These are phyloP conservation scores for Phyllosticta citribraziliensis DNA, from an alignment of 2,329 filamentous ascomycete species.

Conservation along the genomic window DNA sequence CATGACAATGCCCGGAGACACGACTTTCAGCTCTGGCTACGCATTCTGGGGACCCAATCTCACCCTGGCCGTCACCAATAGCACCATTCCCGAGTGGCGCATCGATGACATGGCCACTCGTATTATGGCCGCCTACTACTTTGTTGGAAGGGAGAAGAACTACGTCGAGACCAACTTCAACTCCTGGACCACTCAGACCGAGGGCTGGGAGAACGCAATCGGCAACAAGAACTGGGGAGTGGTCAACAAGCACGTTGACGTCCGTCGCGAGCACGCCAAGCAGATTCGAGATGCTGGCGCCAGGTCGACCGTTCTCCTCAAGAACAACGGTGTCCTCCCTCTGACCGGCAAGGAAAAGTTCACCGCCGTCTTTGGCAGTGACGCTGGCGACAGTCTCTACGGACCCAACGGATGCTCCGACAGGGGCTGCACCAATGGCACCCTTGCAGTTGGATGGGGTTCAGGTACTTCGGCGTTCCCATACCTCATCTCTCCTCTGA, in stretches of 20 bases:
- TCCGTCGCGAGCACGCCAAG: conserved; percentile 61
- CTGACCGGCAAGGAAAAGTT: conserved; percentile 36
- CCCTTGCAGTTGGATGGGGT: conserved; percentile 39
- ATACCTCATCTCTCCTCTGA: conserved; percentile 55
- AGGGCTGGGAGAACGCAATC: conserved; percentile 56
- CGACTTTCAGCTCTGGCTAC: conserved; percentile 59
- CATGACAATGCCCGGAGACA: conserved; percentile 86
- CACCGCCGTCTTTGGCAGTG: conserved; percentile 41
- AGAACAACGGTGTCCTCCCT: conserved; percentile 43
- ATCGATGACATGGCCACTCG: conserved; percentile 87
- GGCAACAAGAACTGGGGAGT: conserved; percentile 53
- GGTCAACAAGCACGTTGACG: conserved; percentile 73
- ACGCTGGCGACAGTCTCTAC: conserved; percentile 35
- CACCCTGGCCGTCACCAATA: conserved; percentile 79
- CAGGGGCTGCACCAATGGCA: conserved; percentile 36
- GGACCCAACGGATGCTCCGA: conserved; percentile 41
- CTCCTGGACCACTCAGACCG: conserved; percentile 74
- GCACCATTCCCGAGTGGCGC: conserved; percentile 77
- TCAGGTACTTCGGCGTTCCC: conserved; percentile 46
- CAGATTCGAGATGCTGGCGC: conserved; percentile 69
- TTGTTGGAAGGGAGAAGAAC: conserved; percentile 46
- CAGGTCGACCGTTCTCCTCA: conserved; percentile 78
- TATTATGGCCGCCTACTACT: conserved; percentile 59
- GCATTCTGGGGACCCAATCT: conserved; percentile 82
- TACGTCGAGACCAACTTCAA: conserved; percentile 66